Percentiles rank a stretch among this genome's conserved stretches.
These are phyloP conservation scores for Pochonia chlamydosporia DNA, from an alignment of 2,329 filamentous ascomycete species.

Conservation along the genomic window DNA sequence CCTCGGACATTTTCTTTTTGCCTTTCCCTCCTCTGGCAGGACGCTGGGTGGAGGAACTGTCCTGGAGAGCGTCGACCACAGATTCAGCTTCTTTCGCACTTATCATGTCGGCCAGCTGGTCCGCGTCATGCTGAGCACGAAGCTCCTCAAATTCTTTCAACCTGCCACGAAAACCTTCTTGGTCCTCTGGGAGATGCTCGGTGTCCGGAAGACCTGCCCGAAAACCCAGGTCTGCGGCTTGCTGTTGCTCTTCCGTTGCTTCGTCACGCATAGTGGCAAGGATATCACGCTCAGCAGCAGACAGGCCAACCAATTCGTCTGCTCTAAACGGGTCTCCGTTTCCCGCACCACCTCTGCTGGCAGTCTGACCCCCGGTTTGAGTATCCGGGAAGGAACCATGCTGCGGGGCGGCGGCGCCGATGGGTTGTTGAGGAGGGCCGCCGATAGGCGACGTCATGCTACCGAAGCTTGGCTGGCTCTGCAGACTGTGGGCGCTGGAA, in stretches of 20 bases:
- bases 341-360: slow-evolving; percentile 20
- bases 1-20: slow-evolving; percentile 28
- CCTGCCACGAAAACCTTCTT: slow-evolving; percentile 61
- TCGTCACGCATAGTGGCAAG: slow-evolving; percentile 31
- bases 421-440: slow-evolving; percentile 41
- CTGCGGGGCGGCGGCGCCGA: slow-evolving; percentile 18
- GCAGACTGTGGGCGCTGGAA: slow-evolving; percentile 88
- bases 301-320: slow-evolving; percentile 68
- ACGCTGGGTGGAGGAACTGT: slow-evolving; percentile 5
- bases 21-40: slow-evolving; percentile 13
- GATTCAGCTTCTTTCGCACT: not conserved
- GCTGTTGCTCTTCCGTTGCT: slow-evolving; percentile 6
- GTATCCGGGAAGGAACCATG: slow-evolving; percentile 66
- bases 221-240: slow-evolving; percentile 26
- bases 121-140: slow-evolving; percentile 64
- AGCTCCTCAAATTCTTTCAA: slow-evolving; percentile 79
- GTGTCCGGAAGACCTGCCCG: slow-evolving; percentile 44
- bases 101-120: slow-evolving; percentile 25
- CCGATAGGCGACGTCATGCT: slow-evolving; percentile 85
- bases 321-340: slow-evolving; percentile 54
- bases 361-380: slow-evolving; percentile 25
- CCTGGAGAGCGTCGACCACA: not conserved
- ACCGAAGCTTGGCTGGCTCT: slow-evolving; percentile 94
- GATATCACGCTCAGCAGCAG: slow-evolving; percentile 46
- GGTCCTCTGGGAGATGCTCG: slow-evolving; percentile 46